These are phyloP conservation scores for Triticum turgidum DNA, from an alignment of 176 grass and related monocot genomes.

Conservation along the genomic window DNA sequence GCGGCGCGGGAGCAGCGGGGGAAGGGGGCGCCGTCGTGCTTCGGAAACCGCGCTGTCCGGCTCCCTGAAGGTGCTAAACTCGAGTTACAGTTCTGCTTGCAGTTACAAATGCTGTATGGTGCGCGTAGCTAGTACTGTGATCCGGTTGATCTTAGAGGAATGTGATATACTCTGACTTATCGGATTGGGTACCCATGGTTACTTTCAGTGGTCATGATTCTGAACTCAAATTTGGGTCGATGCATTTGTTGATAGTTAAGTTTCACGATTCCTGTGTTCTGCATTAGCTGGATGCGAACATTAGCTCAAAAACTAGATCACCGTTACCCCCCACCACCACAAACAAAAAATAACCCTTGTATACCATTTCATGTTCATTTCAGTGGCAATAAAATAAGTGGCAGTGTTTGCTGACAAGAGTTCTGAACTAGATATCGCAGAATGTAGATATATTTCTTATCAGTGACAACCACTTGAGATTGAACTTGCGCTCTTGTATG, in stretches of 20 bases:
- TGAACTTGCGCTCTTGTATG: neutral
- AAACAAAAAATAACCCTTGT: neutral
- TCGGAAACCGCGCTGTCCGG: neutral
- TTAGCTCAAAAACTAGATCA: neutral
- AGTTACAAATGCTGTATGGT: neutral
- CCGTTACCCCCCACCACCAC: neutral
- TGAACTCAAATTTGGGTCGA: neutral
- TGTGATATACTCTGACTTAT: neutral
- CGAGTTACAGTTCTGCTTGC: neutral
- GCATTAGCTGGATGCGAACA: neutral
- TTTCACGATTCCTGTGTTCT: neutral
- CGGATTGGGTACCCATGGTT: neutral
- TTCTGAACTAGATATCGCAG: neutral
- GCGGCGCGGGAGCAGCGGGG: constrained; percentile 29
- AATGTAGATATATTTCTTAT: neutral
- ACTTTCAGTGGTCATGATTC: neutral
- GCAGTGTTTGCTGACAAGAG: neutral
- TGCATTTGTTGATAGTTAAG: neutral
- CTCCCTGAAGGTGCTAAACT: constrained; percentile 40
- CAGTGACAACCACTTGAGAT: neutral
- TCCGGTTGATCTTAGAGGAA: neutral
- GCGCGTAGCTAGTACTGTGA: neutral
- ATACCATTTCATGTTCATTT: neutral
- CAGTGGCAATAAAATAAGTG: neutral
- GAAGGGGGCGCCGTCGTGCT: constrained; percentile 28